Percentiles rank a stretch among this genome's conserved stretches.
phyloP scores from a whole-genome alignment of 2,329 filamentous ascomycete species.

The Aspergillus floridensis region DNA sequence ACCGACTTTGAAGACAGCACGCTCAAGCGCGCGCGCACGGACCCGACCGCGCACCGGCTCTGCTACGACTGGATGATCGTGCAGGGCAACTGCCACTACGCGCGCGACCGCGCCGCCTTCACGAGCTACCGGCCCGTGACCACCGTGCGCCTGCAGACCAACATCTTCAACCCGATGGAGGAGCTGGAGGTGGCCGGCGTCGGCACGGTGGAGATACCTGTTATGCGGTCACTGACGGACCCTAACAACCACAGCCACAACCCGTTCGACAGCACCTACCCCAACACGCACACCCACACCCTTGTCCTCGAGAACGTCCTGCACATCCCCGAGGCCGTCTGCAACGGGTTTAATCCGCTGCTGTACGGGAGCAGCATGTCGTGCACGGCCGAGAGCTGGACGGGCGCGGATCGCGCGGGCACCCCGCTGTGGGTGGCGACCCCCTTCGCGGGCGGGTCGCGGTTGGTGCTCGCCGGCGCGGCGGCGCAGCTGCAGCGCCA shows the following conservation, averaged over 20 bases:
- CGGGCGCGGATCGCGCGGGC: constrained; percentile 17
- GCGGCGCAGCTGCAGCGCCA: not conserved
- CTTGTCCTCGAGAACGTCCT: constrained; percentile 33
- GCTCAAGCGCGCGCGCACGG: not conserved
- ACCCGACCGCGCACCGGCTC: constrained; percentile 35
- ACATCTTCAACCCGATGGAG: constrained; percentile 24
- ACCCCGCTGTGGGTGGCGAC: constrained; percentile 18
- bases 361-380: constrained; percentile 26
- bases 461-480: constrained; percentile 16
- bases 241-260: not conserved
- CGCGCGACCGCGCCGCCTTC: constrained; percentile 32
- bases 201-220: constrained; percentile 32
- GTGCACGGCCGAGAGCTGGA: constrained; percentile 20
- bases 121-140: constrained; percentile 28
- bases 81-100: constrained; percentile 32
- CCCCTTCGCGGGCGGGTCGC: constrained; percentile 20
- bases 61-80: constrained; percentile 33
- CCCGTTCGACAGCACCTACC: constrained; percentile 1
- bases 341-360: constrained; percentile 31
- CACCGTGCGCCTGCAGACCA: constrained; percentile 14
- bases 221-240: constrained; percentile 18
- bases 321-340: constrained; percentile 35
- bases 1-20: not conserved
- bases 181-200: constrained; percentile 31
- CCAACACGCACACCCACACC: constrained; percentile 11